Percentiles rank a stretch among this genome's conserved stretches.
These are phyloP conservation scores for Colletotrichum gloeosporioides DNA, from an alignment of 2,329 filamentous ascomycete genomes.

Conservation along the genomic window DNA sequence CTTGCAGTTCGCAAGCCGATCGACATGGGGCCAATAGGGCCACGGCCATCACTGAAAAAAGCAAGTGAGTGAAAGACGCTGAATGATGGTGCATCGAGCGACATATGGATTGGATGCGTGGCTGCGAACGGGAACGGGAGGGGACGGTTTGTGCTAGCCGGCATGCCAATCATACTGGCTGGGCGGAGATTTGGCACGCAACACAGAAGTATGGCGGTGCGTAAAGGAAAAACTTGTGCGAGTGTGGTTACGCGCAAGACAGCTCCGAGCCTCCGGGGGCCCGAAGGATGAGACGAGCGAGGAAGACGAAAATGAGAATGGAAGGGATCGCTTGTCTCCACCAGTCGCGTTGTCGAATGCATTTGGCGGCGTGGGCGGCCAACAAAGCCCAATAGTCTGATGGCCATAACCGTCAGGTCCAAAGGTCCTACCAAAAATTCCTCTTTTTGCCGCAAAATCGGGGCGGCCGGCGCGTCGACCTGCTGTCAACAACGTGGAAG, in stretches of 20 bases:
- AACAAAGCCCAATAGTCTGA: neutral
- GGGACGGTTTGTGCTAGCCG: neutral
- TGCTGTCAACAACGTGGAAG: slow-evolving; percentile 5
- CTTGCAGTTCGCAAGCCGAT: neutral
- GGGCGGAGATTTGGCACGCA: neutral
- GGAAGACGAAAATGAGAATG: neutral
- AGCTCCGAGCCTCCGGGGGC: neutral
- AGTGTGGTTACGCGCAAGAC: neutral
- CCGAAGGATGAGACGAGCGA: neutral
- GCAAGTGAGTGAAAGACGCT: neutral
- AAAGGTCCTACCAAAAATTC: neutral
- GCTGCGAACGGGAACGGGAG: neutral
- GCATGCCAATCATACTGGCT: neutral
- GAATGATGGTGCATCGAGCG: slow-evolving; percentile 1
- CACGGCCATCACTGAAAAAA: neutral
- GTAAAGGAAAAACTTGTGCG: neutral
- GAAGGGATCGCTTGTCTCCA: neutral
- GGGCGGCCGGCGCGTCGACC: neutral
- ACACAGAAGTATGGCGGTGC: neutral
- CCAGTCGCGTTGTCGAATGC: neutral
- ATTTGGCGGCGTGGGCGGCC: neutral
- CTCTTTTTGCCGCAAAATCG: neutral
- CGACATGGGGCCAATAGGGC: neutral
- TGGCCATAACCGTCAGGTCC: neutral
- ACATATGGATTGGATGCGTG: neutral